Conservation (phyloP, 495 filamentous ascomycete species). For the Penicillium coprophilum region DNA sequence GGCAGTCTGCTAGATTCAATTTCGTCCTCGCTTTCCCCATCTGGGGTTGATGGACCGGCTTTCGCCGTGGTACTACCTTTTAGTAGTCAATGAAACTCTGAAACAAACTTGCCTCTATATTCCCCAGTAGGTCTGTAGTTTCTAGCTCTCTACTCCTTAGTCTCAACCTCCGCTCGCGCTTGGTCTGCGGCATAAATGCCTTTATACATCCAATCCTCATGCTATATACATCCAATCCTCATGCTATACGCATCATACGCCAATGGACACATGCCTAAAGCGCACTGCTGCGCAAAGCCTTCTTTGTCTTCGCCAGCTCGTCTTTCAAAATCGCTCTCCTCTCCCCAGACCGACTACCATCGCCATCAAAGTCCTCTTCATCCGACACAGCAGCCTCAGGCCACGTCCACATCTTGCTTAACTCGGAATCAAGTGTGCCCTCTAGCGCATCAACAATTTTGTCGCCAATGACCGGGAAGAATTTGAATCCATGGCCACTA, state of each 20-base stretch:
- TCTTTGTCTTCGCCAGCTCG: slow-evolving; percentile 43
- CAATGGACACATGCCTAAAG: slow-evolving; percentile 21
- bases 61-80: slow-evolving; percentile 22
- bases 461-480: slow-evolving; percentile 81
- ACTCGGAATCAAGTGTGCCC: slow-evolving; percentile 54
- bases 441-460: slow-evolving; percentile 69
- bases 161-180: neutral
- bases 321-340: slow-evolving; percentile 36
- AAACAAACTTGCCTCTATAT: neutral
- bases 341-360: slow-evolving; percentile 43
- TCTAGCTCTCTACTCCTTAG: neutral
- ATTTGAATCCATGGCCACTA: slow-evolving; percentile 87
- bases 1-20: slow-evolving; percentile 16
- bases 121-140: neutral
- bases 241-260: slow-evolving; percentile 1
- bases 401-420: slow-evolving; percentile 72
- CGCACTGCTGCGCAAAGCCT: slow-evolving; percentile 24
- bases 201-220: neutral
- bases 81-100: slow-evolving; percentile 19
- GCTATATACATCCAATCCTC: neutral
- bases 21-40: slow-evolving; percentile 12
- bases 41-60: slow-evolving; percentile 13
- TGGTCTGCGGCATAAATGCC: neutral
- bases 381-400: slow-evolving; percentile 28
- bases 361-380: slow-evolving; percentile 45